Evolutionary conservation across 169 alveolate genomes (phyloP), one percentile per base, ranked within the genome.

Genomic region (Plasmodium knowlesi): DNA sequence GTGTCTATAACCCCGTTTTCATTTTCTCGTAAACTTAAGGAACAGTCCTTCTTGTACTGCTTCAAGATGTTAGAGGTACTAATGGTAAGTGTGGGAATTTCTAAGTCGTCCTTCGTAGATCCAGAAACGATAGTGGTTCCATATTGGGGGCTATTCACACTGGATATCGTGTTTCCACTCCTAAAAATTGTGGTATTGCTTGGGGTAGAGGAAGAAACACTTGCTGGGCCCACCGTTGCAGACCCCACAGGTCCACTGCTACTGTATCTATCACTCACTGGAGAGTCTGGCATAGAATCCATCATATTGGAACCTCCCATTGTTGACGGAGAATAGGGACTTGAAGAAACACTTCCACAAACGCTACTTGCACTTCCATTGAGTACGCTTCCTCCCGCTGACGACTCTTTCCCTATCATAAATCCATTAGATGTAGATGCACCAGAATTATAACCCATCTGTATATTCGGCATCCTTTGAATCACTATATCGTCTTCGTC

Each of bases 1-100:
- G 97, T 97, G 92, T 98, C 99, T 34, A 97, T 98, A 2, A 95
- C 97, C 1, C 99, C 99, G 86, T 97, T 97, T 96, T 99, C 99
- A 54, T 99, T 98, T 25, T 98, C 97, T 84, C 99, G 95, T 28
- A 99, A 94, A 34, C 99, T 94, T 50, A 98, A 96, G 9, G 99
- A 98, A 73, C 99, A 98, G 96, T 98, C 99, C 88, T 98, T 98
- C 79, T 94, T 92, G 50, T 83, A 83, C 73, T 70, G 85, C 37
- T 81, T 91, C 71, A 79, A 73, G 50, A 39, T 41, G 46, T 39
- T 82, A 25, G 85, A 76, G 12, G 94, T 67, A 25, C 96, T 84
- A 1, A 79, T 83, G 25, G 93, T 61, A 14, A 89, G 90, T n/a
- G 93, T 94, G 6, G 95, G 95, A 39, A 72, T 12, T 10, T 95